Base-by-base conservation (phyloP, 441 rosid species). In the Arabidopsis lyrata region DNA sequence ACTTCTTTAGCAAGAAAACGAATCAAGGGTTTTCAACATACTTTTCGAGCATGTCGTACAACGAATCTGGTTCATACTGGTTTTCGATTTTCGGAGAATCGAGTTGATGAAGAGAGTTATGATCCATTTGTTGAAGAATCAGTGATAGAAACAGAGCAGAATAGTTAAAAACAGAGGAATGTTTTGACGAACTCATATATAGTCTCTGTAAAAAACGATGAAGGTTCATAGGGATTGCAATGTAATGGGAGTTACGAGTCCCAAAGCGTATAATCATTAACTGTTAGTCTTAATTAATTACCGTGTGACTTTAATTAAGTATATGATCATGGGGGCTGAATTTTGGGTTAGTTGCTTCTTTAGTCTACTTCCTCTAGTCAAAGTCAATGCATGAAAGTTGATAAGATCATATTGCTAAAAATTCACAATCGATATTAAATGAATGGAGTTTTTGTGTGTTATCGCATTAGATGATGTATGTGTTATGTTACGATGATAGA, bases 191-290 rank as follows among this genome's bases (percentile, higher is more conserved):
- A n/a, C 3, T 15, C 48, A 65, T 56, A 39, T 57, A 49, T 63
- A 65, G 18, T 66, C 61, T 42, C 2, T 53, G 27, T 27, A 32
- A 50, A 45, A 34, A 32, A 29, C 4, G 12, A 38, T 11, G 2
- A 20, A 8, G n/a, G 44, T 68, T 44, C 31, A 49, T 74, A 58
- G 83, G 58, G 60, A 66, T 68, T 45, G 49, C 48, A 68, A 69
- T 56, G 68, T 57, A 56, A 66, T 55, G 68, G 79, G 75, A 78
- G 66, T 73, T 73, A 78, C 76, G 15, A 81, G 73, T 75, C 29
- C 72, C 80, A 76, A 74, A 69, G 66, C 70, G 65, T 63, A 16
- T 65, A 64, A 63, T 50, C 49, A 74, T 45, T 81, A 18, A 76
- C 14, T 66, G 39, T 10, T 34, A 14, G 54, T 59, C 47, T 45